Percentiles rank a stretch among this genome's conserved stretches.
phyloP scores from a whole-genome alignment of 73 alveolate genomes.

The Paramecium sexaurelia region DNA sequence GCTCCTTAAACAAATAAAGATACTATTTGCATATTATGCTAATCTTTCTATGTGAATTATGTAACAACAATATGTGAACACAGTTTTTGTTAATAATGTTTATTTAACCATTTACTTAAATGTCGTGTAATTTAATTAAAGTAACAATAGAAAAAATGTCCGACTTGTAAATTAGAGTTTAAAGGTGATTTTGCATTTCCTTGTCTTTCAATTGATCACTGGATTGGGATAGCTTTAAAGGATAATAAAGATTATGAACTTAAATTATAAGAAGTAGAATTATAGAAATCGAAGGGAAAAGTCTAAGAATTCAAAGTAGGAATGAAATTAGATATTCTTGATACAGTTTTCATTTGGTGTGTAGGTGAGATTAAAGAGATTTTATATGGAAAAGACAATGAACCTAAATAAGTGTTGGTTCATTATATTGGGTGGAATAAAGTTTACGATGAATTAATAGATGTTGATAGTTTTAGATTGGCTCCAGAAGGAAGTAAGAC shows the following conservation, averaged over 20 bases:
- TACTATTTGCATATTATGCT: not conserved
- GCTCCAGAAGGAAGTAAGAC: not conserved
- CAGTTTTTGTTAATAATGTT: slow-evolving; percentile 25
- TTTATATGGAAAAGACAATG: not conserved
- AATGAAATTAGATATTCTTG: slow-evolving; percentile 2
- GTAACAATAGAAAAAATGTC: not conserved
- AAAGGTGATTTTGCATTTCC: not conserved
- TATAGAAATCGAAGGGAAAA: not conserved
- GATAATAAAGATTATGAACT: slow-evolving; percentile 6
- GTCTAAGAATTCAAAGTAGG: not conserved
- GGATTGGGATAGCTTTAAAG: not conserved
- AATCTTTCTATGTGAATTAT: not conserved
- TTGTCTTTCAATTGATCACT: not conserved
- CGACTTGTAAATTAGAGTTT: not conserved
- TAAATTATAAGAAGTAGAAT: not conserved
- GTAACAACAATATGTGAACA: not conserved
- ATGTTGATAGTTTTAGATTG: not conserved
- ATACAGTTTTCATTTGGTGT: slow-evolving; percentile 41
- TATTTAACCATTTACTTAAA: not conserved
- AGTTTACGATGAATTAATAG: slow-evolving; percentile 12
- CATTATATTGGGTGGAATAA: slow-evolving; percentile 30
- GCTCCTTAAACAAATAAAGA: not conserved
- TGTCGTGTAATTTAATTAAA: not conserved
- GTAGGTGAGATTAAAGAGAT: not conserved
- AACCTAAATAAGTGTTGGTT: not conserved